Evolutionary conservation across 495 filamentous ascomycete species (phyloP), one percentile per base, ranked within the genome.

Genomic region (Aspergillus panamensis): DNA sequence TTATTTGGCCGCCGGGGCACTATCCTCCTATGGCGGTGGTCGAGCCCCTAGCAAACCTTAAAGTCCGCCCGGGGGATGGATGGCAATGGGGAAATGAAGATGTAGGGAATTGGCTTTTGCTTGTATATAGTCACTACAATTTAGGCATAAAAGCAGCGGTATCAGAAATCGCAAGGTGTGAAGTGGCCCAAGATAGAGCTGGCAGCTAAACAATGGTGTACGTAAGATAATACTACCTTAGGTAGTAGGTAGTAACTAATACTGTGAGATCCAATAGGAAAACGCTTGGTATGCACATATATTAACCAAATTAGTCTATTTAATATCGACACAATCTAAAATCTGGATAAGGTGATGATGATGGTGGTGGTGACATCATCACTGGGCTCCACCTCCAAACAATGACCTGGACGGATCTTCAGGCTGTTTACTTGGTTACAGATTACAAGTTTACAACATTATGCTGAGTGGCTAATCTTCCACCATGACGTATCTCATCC

Each of bases 281-380:
- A 39, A n/a, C 10, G 3, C 10, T 12, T 8, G 14, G 2, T 1
- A 39, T 13, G 10, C 10, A 8, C 10, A 5, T 8, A 39, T 39
- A 10, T 39, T 13, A 39, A 39, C 3, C 8, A 10, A n/a, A 39
- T 4, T 39, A 39, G 6, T 39, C 14, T 3, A 8, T 39, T 39
- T 13, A 39, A 10, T 3, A n/a, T n/a, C n/a, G n/a, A 3, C 35
- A 12, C 35, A 19, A 45, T 45, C 9, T 19, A 17, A 10, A 20
- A 45, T 45, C n/a, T 45, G 9, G 16, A 45, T 45, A 19, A 19
- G 48, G 14, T 16, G 48, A 43, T 33, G 31, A 49, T 40, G 44
- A 16, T 17, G 44, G 8, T n/a, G 31, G 45, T 51, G 55, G 55
- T 58, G 55, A 51, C 49, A 51, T 52, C 56, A 52, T 58, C 56